phyloP scores from a whole-genome alignment of 78 protist genomes.

The Dictyostelium brefeldianum region DNA sequence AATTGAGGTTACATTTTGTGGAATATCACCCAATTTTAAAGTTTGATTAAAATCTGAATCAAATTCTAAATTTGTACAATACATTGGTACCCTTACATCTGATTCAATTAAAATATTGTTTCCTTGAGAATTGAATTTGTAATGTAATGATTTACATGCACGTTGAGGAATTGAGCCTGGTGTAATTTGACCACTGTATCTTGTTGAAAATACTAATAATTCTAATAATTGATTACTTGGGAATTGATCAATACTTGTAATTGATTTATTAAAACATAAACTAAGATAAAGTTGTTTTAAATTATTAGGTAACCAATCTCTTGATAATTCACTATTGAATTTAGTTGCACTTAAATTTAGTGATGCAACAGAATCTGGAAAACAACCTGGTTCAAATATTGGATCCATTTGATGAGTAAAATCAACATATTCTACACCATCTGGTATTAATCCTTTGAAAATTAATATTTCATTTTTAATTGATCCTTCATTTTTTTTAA shows the following conservation, averaged over 20 bases:
- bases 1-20: neutral
- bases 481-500: neutral
- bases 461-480: neutral
- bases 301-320: neutral
- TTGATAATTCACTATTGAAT: neutral
- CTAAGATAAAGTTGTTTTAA: neutral
- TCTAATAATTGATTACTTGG: neutral
- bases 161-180: neutral
- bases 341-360: neutral
- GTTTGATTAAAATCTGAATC: neutral
- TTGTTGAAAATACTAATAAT: neutral
- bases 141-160: neutral
- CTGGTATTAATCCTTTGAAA: neutral
- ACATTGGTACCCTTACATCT: neutral
- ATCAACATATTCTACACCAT: neutral
- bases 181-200: neutral
- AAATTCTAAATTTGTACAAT: neutral
- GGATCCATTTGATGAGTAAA: neutral
- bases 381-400: neutral
- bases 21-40: neutral
- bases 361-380: neutral
- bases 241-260: neutral
- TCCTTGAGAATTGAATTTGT: neutral
- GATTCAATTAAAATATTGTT: neutral
- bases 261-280: neutral